Base-by-base conservation (phyloP, 148 eudicot genomes). In the Heliosperma pusillum region DNA sequence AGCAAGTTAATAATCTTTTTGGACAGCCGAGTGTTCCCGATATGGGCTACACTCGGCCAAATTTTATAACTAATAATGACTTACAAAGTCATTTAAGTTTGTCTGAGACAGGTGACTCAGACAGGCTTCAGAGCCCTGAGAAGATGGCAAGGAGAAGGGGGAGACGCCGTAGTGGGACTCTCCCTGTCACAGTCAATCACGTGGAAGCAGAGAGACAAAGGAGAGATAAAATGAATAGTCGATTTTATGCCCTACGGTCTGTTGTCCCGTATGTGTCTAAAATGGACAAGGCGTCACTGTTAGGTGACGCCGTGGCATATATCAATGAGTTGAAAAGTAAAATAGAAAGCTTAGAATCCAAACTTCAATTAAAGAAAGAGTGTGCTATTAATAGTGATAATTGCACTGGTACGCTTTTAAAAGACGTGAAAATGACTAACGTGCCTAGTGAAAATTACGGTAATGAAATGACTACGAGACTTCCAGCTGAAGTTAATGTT, bases 201-300 rank as follows among this genome's bases (percentile, higher is more conserved):
- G 97, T 94, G 70, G 96, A 91, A 69, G 98, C 97, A 4, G 98
- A 94, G 88, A 76, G 97, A 69, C 93, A 91, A 72, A 76, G 98
- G 65, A 84, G 98, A 56, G 97, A 94, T 82, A 94, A 87, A 88
- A 95, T 94, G 73, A 91, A 94, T 78, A 88, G 80, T 59, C 81
- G 96, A 19, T 94, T 94, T 83, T 94, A 90, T 76, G 95, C 96
- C 0, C 89, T 94, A 9, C 86, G 98, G 0, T 82, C 98, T 0
- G 98, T 86, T 25, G 96, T 94, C 45, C 98, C 98, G 6, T 87
- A 80, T 17, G 98, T 94, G 29, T 87, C 96, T 2, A 87, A 85
- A 74, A 91, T 94, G 98, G 97, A 94, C 77, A 94, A 94, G 83
- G 98, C 98, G 0, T 91, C 98, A 9, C 62, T 94, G 50, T 82